A percentile compares a stretch with the other conserved stretches of the same genome.
These are phyloP conservation scores for Lepiota brunneoincarnata DNA, from an alignment of 768 basidiomycete genomes.

Conservation along the genomic window DNA sequence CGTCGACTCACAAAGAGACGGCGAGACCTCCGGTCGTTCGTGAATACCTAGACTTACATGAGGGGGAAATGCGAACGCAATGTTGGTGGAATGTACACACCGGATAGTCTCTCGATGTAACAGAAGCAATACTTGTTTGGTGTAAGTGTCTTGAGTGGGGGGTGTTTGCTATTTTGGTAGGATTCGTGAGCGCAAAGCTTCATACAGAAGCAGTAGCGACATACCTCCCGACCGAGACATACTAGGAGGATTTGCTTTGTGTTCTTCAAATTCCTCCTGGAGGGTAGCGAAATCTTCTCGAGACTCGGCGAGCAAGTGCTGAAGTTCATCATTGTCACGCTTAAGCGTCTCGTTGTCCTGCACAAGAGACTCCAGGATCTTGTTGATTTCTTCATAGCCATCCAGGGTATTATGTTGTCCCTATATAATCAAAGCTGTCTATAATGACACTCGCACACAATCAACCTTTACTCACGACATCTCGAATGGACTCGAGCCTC, in stretches of 20 bases:
- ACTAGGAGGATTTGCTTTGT: slow-evolving; percentile 44
- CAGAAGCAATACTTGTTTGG: slow-evolving; percentile 41
- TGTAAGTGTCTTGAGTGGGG: slow-evolving; percentile 41
- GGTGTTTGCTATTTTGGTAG: slow-evolving; percentile 29
- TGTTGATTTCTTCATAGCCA: slow-evolving; percentile 59
- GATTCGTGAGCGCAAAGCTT: background rate
- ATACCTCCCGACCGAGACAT: slow-evolving; percentile 41
- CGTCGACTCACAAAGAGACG: slow-evolving; percentile 1
- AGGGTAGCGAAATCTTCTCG: slow-evolving; percentile 72
- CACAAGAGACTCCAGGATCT: slow-evolving; percentile 80
- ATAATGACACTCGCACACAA: background rate
- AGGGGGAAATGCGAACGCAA: background rate
- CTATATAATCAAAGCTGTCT: slow-evolving; percentile 27
- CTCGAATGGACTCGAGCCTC: slow-evolving; percentile 59
- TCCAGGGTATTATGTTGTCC: slow-evolving; percentile 35
- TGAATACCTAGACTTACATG: background rate
- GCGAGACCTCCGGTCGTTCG: slow-evolving; percentile 6
- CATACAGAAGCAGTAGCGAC: slow-evolving; percentile 3
- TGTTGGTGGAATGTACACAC: slow-evolving; percentile 19
- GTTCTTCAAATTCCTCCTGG: slow-evolving; percentile 76
- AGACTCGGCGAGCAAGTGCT: slow-evolving; percentile 67
- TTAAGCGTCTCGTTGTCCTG: slow-evolving; percentile 82
- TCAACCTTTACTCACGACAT: slow-evolving; percentile 40
- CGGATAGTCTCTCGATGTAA: slow-evolving; percentile 33
- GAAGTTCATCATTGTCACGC: slow-evolving; percentile 78